Percentiles rank a stretch among this genome's conserved stretches.
Conservation (phyloP, 208 protist genomes). For the Phytomonas serpens region DNA sequence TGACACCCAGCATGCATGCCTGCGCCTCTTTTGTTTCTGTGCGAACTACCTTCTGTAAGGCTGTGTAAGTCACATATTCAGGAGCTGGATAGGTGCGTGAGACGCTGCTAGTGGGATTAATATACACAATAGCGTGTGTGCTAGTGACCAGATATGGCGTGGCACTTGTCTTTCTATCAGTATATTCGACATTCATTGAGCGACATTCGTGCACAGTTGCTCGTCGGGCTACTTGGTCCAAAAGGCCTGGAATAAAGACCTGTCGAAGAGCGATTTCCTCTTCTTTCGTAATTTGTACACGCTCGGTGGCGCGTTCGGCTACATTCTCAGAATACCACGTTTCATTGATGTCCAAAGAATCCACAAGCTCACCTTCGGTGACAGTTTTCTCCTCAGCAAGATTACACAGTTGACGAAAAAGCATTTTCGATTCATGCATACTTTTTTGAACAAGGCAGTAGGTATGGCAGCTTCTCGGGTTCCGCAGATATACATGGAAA, state of each 20-base stretch:
- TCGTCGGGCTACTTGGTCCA: conserved; percentile 82
- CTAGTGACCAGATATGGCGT: conserved; percentile 72
- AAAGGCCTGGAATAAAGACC: conserved; percentile 79
- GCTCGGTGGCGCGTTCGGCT: conserved; percentile 8
- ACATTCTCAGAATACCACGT: conserved; percentile 11
- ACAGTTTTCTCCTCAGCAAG: conserved; percentile 11
- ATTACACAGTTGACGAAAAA: conserved; percentile 53
- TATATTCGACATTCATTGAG: conserved; percentile 74
- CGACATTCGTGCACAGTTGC: conserved; percentile 87
- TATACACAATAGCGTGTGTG: conserved; percentile 60
- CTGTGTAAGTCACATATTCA: conserved; percentile 79
- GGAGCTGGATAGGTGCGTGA: conserved; percentile 76
- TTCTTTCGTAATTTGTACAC: conserved; percentile 14
- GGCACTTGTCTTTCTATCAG: conserved; percentile 66
- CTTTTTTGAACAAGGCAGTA: conserved; percentile 85
- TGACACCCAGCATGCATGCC: conserved; percentile 86
- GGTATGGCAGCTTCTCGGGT: conserved; percentile 26
- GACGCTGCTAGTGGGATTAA: conserved; percentile 82
- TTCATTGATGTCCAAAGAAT: conserved; percentile 63
- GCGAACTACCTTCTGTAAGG: conserved; percentile 62
- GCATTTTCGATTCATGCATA: conserved; percentile 61
- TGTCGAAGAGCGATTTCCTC: conserved; percentile 69
- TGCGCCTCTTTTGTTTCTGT: conserved; percentile 64
- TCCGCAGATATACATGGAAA: conserved; percentile 50
- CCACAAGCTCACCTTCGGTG: conserved; percentile 34